Base-by-base conservation (phyloP, 2,329 filamentous ascomycete genomes). In the Colletotrichum lupini region DNA sequence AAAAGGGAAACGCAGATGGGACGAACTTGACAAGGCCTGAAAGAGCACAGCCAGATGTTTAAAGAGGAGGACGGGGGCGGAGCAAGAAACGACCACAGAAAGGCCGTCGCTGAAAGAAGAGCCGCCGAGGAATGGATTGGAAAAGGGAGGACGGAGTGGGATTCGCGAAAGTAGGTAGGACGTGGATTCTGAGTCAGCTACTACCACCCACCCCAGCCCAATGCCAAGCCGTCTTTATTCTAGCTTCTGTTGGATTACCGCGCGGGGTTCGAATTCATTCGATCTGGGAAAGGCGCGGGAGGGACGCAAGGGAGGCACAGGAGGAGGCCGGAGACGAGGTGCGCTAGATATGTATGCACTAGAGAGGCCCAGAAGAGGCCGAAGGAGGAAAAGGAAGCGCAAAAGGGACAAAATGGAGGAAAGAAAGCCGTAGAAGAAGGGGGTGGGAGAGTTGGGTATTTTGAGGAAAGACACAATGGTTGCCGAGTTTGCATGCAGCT, bases 131-230 rank as follows among this genome's bases (percentile, higher is more conserved):
- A 49, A 35, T 24, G 12, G 19, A n/a, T 30, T 49, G 28, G 32
- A 35, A 26, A 9, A 60, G 37, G 32, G 66, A 53, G 53, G 14
- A 22, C 12, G 52, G 37, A 22, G 56, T 56, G 58, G 52, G 35
- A 35, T 72, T 42, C 37, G 37, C 58, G 46, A 59, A 68, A 42
- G 37, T 42, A 19, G 65, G 59, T 42, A 19, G 65, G 37, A 42
- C 28, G 35, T 49, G 35, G 35, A 52, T 35, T 72, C 59, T 72
- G 70, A 72, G 69, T 72, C 69, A 72, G 69, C 57, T 58, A 53
- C 69, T 53, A 32, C 59, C 63, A 32, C 66, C 58, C 42, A 30
- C 52, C 53, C 55, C 70, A 60, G 59, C 59, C 37, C 16, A 64
- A 64, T 58, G 59, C 30, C 71, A 61, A 66, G 71, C n/a, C 67